Evolutionary conservation across 345 rosid genomes (phyloP).

Genomic region (Salix purpurea): DNA sequence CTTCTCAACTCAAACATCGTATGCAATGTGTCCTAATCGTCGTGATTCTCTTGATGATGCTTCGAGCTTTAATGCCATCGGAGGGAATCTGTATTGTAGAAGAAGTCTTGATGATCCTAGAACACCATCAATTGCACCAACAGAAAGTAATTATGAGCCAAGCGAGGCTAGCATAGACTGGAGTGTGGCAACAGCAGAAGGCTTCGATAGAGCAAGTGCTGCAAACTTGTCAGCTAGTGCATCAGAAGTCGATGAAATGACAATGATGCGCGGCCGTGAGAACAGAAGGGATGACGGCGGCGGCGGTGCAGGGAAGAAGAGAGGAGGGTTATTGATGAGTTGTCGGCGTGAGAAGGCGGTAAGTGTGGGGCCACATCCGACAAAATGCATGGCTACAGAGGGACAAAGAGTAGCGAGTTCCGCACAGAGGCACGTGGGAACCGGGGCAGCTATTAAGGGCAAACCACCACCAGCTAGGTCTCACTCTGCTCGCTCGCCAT

Average conservation of each 20-base stretch:
- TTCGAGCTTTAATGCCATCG: conserved; percentile 11
- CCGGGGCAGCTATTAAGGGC: conserved; percentile 24
- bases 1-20: conserved; percentile 60
- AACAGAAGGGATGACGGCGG: background rate
- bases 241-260: conserved; percentile 38
- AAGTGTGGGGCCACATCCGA: conserved; percentile 60
- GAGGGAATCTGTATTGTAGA: conserved; percentile 10
- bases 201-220: conserved; percentile 36
- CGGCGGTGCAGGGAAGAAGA: conserved; percentile 23
- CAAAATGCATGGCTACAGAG: conserved; percentile 23
- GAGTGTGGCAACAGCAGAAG: conserved; percentile 87
- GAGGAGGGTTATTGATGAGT: conserved; percentile 45
- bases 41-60: conserved; percentile 70
- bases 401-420: conserved; percentile 14
- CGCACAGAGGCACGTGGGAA: conserved; percentile 33
- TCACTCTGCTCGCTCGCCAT: conserved; percentile 34
- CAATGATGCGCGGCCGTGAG: conserved; percentile 19
- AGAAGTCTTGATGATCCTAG: conserved; percentile 27
- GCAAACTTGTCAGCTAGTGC: conserved; percentile 48
- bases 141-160: conserved; percentile 64
- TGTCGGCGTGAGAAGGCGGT: conserved; percentile 80
- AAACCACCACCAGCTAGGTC: conserved; percentile 41
- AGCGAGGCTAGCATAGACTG: conserved; percentile 89
- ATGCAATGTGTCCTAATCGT: conserved; percentile 21
- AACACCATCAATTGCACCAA: conserved; percentile 17